phyloP scores from a whole-genome alignment of 2,329 filamentous ascomycete genomes.

The Trichoderma sp. region DNA sequence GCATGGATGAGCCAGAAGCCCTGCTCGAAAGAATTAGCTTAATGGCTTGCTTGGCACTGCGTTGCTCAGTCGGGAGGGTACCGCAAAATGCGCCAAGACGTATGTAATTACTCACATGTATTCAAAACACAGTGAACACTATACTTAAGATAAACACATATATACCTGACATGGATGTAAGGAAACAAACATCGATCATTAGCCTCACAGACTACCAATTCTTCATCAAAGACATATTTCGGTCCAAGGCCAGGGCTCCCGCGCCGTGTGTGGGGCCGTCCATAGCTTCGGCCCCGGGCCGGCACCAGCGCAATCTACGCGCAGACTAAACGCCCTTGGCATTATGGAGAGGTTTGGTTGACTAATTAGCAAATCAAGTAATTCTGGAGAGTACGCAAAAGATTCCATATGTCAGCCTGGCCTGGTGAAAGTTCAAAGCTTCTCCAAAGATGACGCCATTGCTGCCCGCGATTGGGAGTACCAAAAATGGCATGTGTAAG shows the following conservation, averaged over 20 bases:
- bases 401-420: neutral
- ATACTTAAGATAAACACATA: neutral
- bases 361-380: constrained; percentile 2
- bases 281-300: constrained; percentile 10
- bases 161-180: neutral
- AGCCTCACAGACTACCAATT: neutral
- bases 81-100: neutral
- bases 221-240: neutral
- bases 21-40: neutral
- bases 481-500: neutral
- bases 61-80: neutral
- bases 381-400: neutral
- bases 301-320: neutral
- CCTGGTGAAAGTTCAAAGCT: too few relatives aligned
- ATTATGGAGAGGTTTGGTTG: neutral
- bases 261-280: constrained; percentile 17
- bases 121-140: neutral
- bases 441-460: constrained; percentile 6
- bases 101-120: neutral
- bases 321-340: neutral
- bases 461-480: neutral
- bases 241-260: neutral
- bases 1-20: neutral
- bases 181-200: neutral
- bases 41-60: neutral